Base-by-base conservation (phyloP, 331 rosid genomes). In the Rosa hybrid region DNA sequence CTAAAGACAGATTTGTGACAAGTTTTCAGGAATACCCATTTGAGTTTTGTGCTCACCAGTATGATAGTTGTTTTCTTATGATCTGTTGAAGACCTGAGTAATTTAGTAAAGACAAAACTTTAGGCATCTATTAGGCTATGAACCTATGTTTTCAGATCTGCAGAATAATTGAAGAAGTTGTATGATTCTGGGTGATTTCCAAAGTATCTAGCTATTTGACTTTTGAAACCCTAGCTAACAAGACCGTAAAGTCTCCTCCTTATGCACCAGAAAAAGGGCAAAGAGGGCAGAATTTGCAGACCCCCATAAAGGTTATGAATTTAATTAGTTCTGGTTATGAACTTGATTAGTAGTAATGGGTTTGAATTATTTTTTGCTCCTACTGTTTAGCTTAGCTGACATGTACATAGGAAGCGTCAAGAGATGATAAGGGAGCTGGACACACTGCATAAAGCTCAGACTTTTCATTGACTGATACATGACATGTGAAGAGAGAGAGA, bases 401-500 rank as follows among this genome's bases (percentile, higher is more conserved):
- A 74, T 63, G 38, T 77, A 53, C 25, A 6, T 23, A 67, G 82
- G 78, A 83, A 80, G 77, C 51, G 86, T 87, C 70, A 82, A 85
- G 74, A 73, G 34, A 85, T 72, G 75, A 72, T 53, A 75, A 86
- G 83, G 87, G 88, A 83, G 84, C 75, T 21, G 39, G 88, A 84
- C 88, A 88, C 81, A 83, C 59, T 68, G 71, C 72, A 68, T 25
- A 68, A 11, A 45, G 12, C 63, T 48, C 84, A 79, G 79, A 62
- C 74, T 69, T 84, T 67, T 76, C n/a, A 77, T 78, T 63, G 87
- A 80, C 70, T 83, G 64, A 75, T 65, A 53, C 82, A 80, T 77
- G 62, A 68, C 85, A 77, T 80, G 45, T 64, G 74, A 20, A 75
- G 70, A 86, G 86, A 81, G 86, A 83, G 90, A 88, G 68, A 81